Base-by-base conservation (phyloP, 2,329 filamentous ascomycete genomes). In the Aspergillus sergii region DNA sequence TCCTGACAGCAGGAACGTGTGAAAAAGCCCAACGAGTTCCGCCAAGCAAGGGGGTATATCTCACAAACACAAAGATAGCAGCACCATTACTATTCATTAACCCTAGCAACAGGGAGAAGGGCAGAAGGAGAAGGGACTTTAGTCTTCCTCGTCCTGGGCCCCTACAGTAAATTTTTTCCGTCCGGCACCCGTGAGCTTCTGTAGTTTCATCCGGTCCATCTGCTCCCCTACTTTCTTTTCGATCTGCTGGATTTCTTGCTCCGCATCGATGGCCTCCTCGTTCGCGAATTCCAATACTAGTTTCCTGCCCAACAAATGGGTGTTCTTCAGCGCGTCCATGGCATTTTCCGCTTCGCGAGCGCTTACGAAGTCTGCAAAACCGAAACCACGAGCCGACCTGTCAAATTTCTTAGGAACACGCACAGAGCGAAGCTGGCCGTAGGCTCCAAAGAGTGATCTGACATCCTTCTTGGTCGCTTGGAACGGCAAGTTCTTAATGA, bases 401-500 rank as follows among this genome's bases (percentile, higher is more conserved):
- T 96, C 93, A 78, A 97, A 94, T 80, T 97, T 98, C 83, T 96
- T 94, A 59, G 95, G 95, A 73, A 99, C 88, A 67, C 95, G 91
- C 65, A 99, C 92, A 59, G 93, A 94, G 73, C 93, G 91, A 66
- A 99, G 87, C 76, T 97, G 91, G 53, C 95, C 96, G 79, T 97
- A 98, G 41, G 92, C 89, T 65, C 91, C 89, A 76, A 98, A 94
- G 48, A 98, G 84, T 59, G 90, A 84, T 66, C 92, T 88, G 63
- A 99, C 86, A 76, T 99, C 95, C 78, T 96, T 95, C 83, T 97
- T 97, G 59, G 89, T 91, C 56, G 92, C 91, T 82, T 98, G 93
- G 82, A 99, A 99, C 23, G 95, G 94, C 79, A 99, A 82, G 82
- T 99, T 99, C 84, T 98, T 99, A 83, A 99, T 91, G 79, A 98